A percentile compares a stretch with the other conserved stretches of the same genome.
Conservation (phyloP, 257 asterid genomes). For the Craterostigma plantagineum region DNA sequence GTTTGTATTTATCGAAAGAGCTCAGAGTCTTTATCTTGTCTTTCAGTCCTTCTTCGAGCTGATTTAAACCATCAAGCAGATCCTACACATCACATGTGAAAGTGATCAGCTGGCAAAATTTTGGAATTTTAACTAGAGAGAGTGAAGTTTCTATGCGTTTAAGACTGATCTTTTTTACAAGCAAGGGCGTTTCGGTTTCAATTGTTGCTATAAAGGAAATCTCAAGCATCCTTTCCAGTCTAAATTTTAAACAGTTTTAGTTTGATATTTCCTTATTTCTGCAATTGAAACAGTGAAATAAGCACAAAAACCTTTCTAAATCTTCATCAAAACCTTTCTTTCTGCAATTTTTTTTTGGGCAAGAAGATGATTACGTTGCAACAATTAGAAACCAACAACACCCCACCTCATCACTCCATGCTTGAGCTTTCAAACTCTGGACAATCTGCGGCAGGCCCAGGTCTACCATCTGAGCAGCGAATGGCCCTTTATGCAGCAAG, state of each 20-base stretch:
- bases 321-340: too few relatives aligned
- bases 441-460: conserved; percentile 59
- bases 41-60: conserved; percentile 60
- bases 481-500: conserved; percentile 54
- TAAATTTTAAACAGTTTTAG: too few relatives aligned
- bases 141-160: background rate
- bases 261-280: background rate
- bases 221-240: too few relatives aligned
- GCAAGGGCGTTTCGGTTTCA: too few relatives aligned
- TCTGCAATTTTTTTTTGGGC: too few relatives aligned
- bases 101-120: background rate
- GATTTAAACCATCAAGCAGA: conserved; percentile 57
- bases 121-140: background rate
- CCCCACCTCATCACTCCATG: conserved; percentile 86
- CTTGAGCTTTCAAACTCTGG: conserved; percentile 65
- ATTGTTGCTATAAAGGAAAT: too few relatives aligned
- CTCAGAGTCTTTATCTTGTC: conserved; percentile 60
- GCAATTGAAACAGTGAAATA: too few relatives aligned
- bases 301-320: too few relatives aligned
- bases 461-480: conserved; percentile 72
- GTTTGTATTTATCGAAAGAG: conserved; percentile 70
- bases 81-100: conserved; percentile 22
- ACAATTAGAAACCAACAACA: background rate
- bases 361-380: background rate
- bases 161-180: too few relatives aligned